Evolutionary conservation across 2,329 filamentous ascomycete species (phyloP).

Genomic region (Orbilia ellipsospora): DNA sequence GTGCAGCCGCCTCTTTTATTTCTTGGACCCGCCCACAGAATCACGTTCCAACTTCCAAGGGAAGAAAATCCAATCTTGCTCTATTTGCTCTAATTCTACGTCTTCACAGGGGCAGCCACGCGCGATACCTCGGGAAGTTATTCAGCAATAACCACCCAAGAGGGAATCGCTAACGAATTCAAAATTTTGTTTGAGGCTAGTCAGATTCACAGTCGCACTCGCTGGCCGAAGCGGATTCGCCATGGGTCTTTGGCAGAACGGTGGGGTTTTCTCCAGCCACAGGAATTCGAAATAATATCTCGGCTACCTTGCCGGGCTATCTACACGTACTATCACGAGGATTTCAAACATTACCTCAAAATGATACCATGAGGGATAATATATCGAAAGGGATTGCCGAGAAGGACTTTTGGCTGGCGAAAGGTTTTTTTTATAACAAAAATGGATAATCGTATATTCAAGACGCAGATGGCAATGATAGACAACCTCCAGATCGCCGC

Average conservation of each 20-base stretch:
- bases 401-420: background rate
- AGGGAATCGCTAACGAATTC: constrained; percentile 15
- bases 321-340: constrained; percentile 31
- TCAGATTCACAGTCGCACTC: constrained; percentile 21
- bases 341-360: constrained; percentile 12
- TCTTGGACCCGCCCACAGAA: constrained; percentile 15
- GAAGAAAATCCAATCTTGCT: constrained; percentile 9
- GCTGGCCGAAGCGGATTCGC: constrained; percentile 18
- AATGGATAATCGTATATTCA: constrained; percentile 15
- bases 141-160: constrained; percentile 15
- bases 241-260: constrained; percentile 7
- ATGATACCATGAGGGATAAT: constrained; percentile 13
- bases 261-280: constrained; percentile 47
- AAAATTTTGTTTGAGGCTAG: constrained; percentile 28
- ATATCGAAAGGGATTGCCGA: background rate
- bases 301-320: constrained; percentile 11
- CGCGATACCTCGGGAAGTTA: constrained; percentile 44
- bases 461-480: constrained; percentile 20
- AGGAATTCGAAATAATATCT: constrained; percentile 32
- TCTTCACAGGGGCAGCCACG: constrained; percentile 27
- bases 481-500: constrained; percentile 30
- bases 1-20: constrained; percentile 40
- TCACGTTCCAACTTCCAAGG: constrained; percentile 3
- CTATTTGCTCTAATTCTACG: background rate
- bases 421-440: background rate